phyloP scores from a whole-genome alignment of 768 basidiomycete species.

The Trametopsis cervina region DNA sequence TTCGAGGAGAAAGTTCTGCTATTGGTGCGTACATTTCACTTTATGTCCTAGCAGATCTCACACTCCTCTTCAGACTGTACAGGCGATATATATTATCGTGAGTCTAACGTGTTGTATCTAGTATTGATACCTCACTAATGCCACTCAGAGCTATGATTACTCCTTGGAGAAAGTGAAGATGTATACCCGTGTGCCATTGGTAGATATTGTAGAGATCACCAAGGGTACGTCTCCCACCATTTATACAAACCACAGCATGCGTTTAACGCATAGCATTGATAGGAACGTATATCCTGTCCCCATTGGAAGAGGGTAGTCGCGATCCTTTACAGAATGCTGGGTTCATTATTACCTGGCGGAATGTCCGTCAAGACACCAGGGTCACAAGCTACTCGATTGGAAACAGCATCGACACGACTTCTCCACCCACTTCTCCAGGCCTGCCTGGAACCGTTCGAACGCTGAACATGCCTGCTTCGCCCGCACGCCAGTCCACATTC shows the following conservation, averaged over 20 bases:
- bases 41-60: constrained; percentile 16
- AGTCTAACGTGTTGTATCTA: constrained; percentile 22
- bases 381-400: constrained; percentile 81
- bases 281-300: constrained; percentile 96
- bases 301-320: constrained; percentile 86
- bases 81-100: constrained; percentile 75
- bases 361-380: constrained; percentile 64
- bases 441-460: constrained; percentile 8
- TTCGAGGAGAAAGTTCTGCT: constrained; percentile 94
- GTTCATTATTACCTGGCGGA: constrained; percentile 76
- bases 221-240: constrained; percentile 64
- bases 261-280: too few species aligned
- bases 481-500: constrained; percentile 14
- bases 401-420: constrained; percentile 44
- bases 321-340: constrained; percentile 87
- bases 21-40: constrained; percentile 46
- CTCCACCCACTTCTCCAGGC: constrained; percentile 16
- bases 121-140: background rate
- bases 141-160: constrained; percentile 82
- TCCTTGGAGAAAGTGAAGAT: constrained; percentile 84
- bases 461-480: constrained; percentile 3
- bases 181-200: constrained; percentile 84
- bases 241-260: background rate
- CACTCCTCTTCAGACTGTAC: constrained; percentile 23
- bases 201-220: constrained; percentile 66